Percentiles rank a stretch among this genome's conserved stretches.
phyloP scores from a whole-genome alignment of 495 filamentous ascomycete species.

The Neurospora discreta region DNA sequence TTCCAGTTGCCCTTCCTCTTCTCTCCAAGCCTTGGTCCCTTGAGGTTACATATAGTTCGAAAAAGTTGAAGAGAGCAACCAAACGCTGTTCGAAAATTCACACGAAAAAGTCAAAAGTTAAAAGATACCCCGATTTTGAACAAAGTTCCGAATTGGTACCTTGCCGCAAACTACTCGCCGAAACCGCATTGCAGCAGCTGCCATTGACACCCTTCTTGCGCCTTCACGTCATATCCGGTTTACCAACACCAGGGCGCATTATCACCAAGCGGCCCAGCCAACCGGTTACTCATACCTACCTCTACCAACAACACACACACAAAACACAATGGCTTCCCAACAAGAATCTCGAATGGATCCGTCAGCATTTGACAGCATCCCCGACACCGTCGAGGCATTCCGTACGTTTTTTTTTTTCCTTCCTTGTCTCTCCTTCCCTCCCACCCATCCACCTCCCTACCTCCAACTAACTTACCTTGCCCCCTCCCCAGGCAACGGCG shows the following conservation, averaged over 20 bases:
- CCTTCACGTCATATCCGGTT: background rate
- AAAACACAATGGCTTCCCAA: slow-evolving; percentile 27
- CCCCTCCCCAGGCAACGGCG: slow-evolving; percentile 52
- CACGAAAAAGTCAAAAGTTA: background rate
- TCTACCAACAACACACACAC: background rate
- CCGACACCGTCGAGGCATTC: slow-evolving; percentile 74
- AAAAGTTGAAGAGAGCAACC: background rate
- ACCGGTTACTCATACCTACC: background rate
- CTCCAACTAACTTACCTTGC: slow-evolving; percentile 1
- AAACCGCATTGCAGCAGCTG: background rate
- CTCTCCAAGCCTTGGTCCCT: background rate
- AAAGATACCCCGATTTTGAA: background rate
- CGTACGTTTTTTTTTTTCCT: slow-evolving; percentile 41
- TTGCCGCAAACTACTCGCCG: background rate
- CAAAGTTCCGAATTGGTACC: background rate
- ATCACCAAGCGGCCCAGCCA: background rate
- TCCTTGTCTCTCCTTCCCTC: background rate
- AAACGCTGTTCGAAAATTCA: background rate
- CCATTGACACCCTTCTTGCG: background rate
- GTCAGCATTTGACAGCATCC: slow-evolving; percentile 69
- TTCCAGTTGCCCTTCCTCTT: background rate
- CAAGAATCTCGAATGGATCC: slow-evolving; percentile 22
- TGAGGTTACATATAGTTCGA: background rate
- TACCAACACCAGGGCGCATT: background rate
- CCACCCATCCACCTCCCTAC: background rate